Conservation (phyloP, 23 red algal genomes). For the Gracilaria vermiculophylla region DNA sequence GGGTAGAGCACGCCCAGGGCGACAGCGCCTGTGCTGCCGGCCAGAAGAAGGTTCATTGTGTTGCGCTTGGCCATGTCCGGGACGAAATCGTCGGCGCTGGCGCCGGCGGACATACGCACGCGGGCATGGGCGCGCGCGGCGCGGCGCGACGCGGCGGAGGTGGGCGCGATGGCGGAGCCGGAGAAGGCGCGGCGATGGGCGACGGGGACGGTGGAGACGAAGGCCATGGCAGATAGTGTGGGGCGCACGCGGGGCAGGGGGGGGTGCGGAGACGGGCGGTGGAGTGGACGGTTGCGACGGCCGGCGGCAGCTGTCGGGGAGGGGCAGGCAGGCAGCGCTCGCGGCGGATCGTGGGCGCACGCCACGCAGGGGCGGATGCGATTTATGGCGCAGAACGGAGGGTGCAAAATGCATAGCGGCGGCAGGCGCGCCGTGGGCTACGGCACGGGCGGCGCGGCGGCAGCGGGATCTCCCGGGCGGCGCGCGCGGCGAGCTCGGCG, state of each 20-base stretch:
- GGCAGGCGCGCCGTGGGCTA: not conserved
- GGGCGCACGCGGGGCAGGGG: not conserved
- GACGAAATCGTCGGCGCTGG: slow-evolving; percentile 71
- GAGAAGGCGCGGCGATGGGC: slow-evolving; percentile 17
- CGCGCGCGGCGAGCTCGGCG: not conserved
- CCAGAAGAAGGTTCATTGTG: slow-evolving; percentile 86
- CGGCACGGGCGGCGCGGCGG: not conserved
- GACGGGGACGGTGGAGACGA: slow-evolving; percentile 45
- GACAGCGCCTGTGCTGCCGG: slow-evolving; percentile 67
- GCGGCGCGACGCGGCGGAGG: not conserved
- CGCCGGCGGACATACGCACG: slow-evolving; percentile 67
- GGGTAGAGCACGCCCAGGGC: slow-evolving; percentile 68
- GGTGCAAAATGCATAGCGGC: not conserved
- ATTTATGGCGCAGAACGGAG: not conserved
- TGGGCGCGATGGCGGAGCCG: slow-evolving; percentile 14
- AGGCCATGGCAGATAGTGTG: too few species aligned
- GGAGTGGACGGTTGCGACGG: not conserved
- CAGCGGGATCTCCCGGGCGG: not conserved
- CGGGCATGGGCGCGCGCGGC: not conserved
- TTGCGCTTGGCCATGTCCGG: slow-evolving; percentile 96
- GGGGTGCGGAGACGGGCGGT: not conserved
- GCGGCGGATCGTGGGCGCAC: too few species aligned
- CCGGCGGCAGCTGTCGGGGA: not conserved
- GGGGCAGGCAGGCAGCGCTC: too few species aligned
- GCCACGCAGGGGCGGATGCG: too few species aligned